These are phyloP conservation scores for Heliocybe sulcata DNA, from an alignment of 1,284 basidiomycete species.

Conservation along the genomic window DNA sequence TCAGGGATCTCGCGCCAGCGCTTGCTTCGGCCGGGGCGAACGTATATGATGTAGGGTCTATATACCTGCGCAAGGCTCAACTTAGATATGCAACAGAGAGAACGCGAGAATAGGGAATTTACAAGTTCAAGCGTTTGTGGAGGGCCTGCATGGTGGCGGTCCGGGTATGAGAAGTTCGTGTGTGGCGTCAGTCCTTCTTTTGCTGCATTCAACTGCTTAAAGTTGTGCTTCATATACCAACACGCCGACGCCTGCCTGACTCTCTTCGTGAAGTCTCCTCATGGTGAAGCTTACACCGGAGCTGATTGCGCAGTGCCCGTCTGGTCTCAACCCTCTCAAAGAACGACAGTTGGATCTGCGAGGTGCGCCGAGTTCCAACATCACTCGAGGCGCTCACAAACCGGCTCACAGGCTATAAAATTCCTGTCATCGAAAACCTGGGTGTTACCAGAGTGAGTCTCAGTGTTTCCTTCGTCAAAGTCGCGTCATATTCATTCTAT, in stretches of 20 bases:
- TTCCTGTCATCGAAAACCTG: constrained; percentile 98
- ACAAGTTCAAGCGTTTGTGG: constrained; percentile 69
- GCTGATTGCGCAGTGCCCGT: constrained; percentile 72
- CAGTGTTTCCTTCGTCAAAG: constrained; percentile 6
- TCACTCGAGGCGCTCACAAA: constrained; percentile 20
- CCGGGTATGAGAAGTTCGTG: background rate
- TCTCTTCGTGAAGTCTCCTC: constrained; percentile 11
- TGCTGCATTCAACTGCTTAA: background rate
- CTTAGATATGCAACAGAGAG: constrained; percentile 6
- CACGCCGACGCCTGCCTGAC: constrained; percentile 4
- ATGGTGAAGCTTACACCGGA: constrained; percentile 90
- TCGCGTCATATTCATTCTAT: constrained; percentile 10
- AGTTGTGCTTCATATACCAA: constrained; percentile 1
- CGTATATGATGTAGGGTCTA: constrained; percentile 68
- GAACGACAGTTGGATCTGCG: constrained; percentile 93
- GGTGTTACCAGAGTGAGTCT: constrained; percentile 85
- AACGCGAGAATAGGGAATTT: constrained; percentile 15
- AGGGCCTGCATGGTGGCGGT: constrained; percentile 49
- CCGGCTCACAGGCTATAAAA: constrained; percentile 77
- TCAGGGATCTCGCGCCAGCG: constrained; percentile 54
- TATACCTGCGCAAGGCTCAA: constrained; percentile 38
- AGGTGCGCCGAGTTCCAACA: constrained; percentile 47
- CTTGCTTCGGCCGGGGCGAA: constrained; percentile 59
- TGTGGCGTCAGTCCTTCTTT: background rate
- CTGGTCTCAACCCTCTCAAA: constrained; percentile 84